Evolutionary conservation across 1,139 yeast species (phyloP), one percentile per base, ranked within the genome.

Genomic region (Saccharomycopsis crataegensis): DNA sequence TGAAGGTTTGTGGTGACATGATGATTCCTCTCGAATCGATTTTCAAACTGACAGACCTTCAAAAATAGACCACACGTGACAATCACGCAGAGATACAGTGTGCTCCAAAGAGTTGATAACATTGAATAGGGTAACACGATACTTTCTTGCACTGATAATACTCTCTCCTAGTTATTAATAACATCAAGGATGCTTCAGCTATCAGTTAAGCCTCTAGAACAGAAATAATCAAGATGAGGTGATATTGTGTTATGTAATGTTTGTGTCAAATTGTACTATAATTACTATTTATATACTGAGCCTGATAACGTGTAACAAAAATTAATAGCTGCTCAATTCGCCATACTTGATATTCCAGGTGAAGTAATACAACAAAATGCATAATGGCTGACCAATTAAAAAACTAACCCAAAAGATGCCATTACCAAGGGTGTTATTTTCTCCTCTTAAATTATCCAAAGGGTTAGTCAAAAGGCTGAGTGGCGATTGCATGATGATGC

Each of bases 381-480:
- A 75, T 2, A 71, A 61, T 4, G 78, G 78, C 60, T 72, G 77
- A 14, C 78, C 78, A 43, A 74, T 62, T 57, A 74, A 63, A 55
- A 74, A 73, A 46, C 72, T 65, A 49, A 71, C 60, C 78, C 78
- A 74, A 57, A 74, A 72, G 2, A 74, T 65, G 54, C 74, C 70
- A 58, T 74, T 74, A 6, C 78, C 78, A n/a, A 73, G 60, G 2
- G 69, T 64, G 8, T 70, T 64, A 22, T 68, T 71, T 1, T 66
- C 65, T 65, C 69, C 72, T 65, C 69, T 66, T 8, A 54, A n/a
- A 44, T 65, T 66, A 55, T 72, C 76, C 41, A 74, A 60, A 3
- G 74, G 74, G 14, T 65, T 67, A 0, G 78, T 73, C 34, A 65
- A 69, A 44, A 65, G 52, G 17, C 73, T 66, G 50, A 74, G 63